These are phyloP conservation scores for Strigomonas culicis DNA, from an alignment of 208 protist species.

Conservation along the genomic window DNA sequence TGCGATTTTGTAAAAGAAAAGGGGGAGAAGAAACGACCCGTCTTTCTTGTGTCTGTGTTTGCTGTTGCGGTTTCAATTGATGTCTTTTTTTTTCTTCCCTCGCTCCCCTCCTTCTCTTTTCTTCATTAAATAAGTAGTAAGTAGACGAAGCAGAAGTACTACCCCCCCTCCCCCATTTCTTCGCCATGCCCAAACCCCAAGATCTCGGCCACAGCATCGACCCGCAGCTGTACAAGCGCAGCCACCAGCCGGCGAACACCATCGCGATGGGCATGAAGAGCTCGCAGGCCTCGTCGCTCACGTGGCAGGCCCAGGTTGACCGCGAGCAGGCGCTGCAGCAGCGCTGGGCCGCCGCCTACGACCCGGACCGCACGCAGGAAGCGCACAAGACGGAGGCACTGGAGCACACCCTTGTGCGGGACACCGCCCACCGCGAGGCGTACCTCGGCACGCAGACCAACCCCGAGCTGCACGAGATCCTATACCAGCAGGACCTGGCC, in stretches of 20 bases:
- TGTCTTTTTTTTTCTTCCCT: not conserved
- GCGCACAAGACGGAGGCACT: slow-evolving; percentile 19
- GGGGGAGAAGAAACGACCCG: slow-evolving; percentile 6
- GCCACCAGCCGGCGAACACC: slow-evolving; percentile 45
- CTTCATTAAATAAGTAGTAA: not conserved
- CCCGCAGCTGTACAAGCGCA: slow-evolving; percentile 48
- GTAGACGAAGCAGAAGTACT: slow-evolving; percentile 10
- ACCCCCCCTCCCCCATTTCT: no score
- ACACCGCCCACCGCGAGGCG: slow-evolving; percentile 21
- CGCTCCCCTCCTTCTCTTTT: not conserved
- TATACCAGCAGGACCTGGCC: slow-evolving; percentile 24
- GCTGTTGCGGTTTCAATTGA: not conserved
- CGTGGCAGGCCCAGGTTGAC: slow-evolving; percentile 53
- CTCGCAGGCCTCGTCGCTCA: slow-evolving; percentile 32
- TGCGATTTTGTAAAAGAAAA: not conserved
- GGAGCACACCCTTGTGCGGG: slow-evolving; percentile 37
- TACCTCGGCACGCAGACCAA: slow-evolving; percentile 40
- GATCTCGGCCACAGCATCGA: slow-evolving; percentile 41
- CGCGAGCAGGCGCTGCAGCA: slow-evolving; percentile 37
- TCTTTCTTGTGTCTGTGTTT: not conserved
- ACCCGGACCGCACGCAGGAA: slow-evolving; percentile 18
- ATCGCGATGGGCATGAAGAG: slow-evolving; percentile 78
- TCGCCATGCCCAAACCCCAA: slow-evolving; percentile 25
- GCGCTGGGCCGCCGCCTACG: slow-evolving; percentile 39
- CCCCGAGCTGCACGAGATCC: slow-evolving; percentile 37